Conservation (phyloP, 202 grass and related monocot genomes). For the Eragrostis tef region DNA sequence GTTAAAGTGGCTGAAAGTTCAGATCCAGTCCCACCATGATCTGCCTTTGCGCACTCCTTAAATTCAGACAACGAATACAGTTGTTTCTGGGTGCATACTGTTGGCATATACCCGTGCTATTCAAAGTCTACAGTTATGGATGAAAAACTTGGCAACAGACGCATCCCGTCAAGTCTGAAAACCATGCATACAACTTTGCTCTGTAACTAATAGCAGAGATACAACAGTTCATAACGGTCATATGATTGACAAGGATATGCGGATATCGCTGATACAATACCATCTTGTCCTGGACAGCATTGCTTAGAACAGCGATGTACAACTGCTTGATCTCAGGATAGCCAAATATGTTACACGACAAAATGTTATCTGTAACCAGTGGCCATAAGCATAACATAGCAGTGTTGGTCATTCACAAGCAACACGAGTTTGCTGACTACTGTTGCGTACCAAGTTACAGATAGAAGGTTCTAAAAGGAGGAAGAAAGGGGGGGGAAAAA, state of each 20-base stretch:
- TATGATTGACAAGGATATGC: too few relatives aligned
- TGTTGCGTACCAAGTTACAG: constrained; percentile 31
- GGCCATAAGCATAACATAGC: not conserved
- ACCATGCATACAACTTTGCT: not conserved
- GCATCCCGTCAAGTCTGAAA: not conserved
- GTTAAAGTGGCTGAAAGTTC: not conserved
- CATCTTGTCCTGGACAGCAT: not conserved
- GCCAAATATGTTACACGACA: not conserved
- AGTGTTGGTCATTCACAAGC: constrained; percentile 20
- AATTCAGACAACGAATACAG: not conserved
- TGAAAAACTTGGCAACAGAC: not conserved
- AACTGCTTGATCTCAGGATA: not conserved
- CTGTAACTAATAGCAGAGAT: too few relatives aligned
- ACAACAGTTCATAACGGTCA: too few relatives aligned
- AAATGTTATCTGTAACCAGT: constrained; percentile 19
- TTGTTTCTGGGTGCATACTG: not conserved
- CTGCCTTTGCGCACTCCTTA: too few relatives aligned
- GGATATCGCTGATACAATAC: not conserved
- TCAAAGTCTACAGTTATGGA: too few relatives aligned
- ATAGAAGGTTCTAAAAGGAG: not conserved
- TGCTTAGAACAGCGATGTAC: not conserved
- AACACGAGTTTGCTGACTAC: constrained; percentile 18
- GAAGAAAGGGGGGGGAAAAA: not conserved
- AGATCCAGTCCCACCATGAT: constrained; percentile 7
- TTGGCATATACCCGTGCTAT: too few relatives aligned